Conservation (phyloP, 371 early-diverging fungal species). For the Rhizopus sp. region DNA sequence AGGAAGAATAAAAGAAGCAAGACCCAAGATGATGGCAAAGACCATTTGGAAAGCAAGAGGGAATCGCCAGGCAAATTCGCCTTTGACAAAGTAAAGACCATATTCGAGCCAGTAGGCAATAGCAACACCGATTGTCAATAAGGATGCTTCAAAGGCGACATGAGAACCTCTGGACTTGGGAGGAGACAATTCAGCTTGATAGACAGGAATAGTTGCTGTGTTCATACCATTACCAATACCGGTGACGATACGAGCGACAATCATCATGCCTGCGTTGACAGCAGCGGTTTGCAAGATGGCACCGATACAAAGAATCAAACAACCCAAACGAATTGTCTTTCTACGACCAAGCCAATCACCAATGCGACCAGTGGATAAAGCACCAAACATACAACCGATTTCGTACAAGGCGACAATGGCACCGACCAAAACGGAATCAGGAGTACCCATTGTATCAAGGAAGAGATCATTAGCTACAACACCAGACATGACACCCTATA, state of each 20-base stretch:
- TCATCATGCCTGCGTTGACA: conserved; percentile 28
- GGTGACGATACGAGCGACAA: conserved; percentile 38
- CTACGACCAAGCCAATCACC: conserved; percentile 45
- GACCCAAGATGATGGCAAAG: conserved; percentile 27
- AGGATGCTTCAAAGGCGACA: conserved; percentile 40
- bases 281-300: conserved; percentile 44
- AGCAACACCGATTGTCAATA: conserved; percentile 39
- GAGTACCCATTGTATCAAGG: conserved; percentile 36
- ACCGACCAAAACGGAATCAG: conserved; percentile 25
- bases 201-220: conserved; percentile 39
- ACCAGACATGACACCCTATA: conserved; percentile 52
- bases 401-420: conserved; percentile 38
- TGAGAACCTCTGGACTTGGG: conserved; percentile 57
- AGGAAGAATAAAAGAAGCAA: conserved; percentile 29
- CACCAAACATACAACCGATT: conserved; percentile 42
- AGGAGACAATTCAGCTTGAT: conserved; percentile 71
- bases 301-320: conserved; percentile 40
- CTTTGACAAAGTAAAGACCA: conserved; percentile 39
- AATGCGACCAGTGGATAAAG: conserved; percentile 43
- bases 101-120: conserved; percentile 50
- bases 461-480: conserved; percentile 39
- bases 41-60: conserved; percentile 38
- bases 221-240: conserved; percentile 52
- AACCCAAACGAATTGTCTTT: conserved; percentile 36
- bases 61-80: conserved; percentile 45